These are phyloP conservation scores for Sarcocystis neurona DNA, from an alignment of 169 alveolate genomes.

Conservation along the genomic window DNA sequence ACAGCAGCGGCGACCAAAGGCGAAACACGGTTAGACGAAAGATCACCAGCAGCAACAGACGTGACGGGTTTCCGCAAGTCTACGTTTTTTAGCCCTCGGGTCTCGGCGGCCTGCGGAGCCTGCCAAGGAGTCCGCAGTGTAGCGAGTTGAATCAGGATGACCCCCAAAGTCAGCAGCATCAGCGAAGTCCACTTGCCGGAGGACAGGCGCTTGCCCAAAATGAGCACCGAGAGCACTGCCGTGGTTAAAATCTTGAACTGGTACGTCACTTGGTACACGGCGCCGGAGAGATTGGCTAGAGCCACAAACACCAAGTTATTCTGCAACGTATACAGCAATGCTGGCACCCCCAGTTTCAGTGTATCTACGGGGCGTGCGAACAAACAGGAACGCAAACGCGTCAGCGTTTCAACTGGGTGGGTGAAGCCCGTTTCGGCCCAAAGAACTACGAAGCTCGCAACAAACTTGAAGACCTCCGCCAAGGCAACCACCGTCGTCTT, in stretches of 20 bases:
- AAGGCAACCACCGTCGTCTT: slow-evolving; percentile 32
- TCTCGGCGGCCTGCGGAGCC: no score
- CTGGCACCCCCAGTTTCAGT: slow-evolving; percentile 74
- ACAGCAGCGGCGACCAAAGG: no score
- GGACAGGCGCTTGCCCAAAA: slow-evolving; percentile 63
- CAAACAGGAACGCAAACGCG: no score
- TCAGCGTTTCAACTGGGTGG: no score
- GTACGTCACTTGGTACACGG: slow-evolving; percentile 77
- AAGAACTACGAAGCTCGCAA: slow-evolving; percentile 20
- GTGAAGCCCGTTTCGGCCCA: slow-evolving; percentile 28
- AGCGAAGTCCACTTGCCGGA: slow-evolving; percentile 66
- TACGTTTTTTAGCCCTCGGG: no score
- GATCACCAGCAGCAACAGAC: not conserved
- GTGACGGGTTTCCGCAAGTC: no score
- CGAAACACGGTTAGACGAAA: no score
- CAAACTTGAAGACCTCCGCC: slow-evolving; percentile 45
- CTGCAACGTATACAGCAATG: slow-evolving; percentile 76
- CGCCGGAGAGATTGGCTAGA: slow-evolving; percentile 74
- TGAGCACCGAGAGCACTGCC: slow-evolving; percentile 73
- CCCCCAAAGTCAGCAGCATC: slow-evolving; percentile 69
- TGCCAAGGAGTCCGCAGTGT: slow-evolving; percentile 30
- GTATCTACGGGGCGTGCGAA: slow-evolving; percentile 19
- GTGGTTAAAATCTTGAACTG: slow-evolving; percentile 78
- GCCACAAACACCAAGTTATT: slow-evolving; percentile 75
- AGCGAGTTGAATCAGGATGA: slow-evolving; percentile 66